Base-by-base conservation (phyloP, 805 yeast species). In the Candida boidinii region DNA sequence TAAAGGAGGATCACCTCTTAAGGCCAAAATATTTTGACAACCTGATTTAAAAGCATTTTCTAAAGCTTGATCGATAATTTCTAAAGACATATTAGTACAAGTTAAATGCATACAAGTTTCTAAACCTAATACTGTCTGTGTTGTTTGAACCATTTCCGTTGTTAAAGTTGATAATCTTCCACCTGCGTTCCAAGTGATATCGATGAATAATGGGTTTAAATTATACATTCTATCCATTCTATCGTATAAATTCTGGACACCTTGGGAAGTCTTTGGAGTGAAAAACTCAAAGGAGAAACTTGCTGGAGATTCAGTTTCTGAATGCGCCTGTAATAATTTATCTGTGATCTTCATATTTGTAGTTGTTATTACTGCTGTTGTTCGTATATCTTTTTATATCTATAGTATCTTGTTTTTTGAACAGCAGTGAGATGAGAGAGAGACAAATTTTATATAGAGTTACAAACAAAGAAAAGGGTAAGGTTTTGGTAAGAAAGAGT, bases 61-160 rank as follows among this genome's bases (percentile, higher is more conserved):
- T 43, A 90, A 68, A 4, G 98, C 97, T 38, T 76, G 70, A 51
- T 88, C 96, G 41, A 92, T 82, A 42, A 79, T 64, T 26, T 71
- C 73, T 19, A 76, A 65, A 19, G 87, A 75, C 98, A 92, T 92
- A 49, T 88, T 90, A 13, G 96, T 87, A 52, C 98, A 92, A 2
- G 98, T 92, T 59, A 92, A 67, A 57, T 92, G 98, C 96, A 92
- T 88, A 55, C 97, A 92, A 0, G 97, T 90, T 50, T 90, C 97
- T 39, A 90, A 64, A 7, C 96, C 96, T 35, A 88, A 65, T 3
- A 86, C 88, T 3, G 88, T 77, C 46, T 88, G 95, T 1, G 96
- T 75, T 3, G 94, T 86, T 45, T 86, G 73, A 5, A 92, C 94
- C 73, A 92, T 79, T 44, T 92, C 97, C 23, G 87, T 81, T 17